These are phyloP conservation scores for Fusarium pilosicola DNA, from an alignment of 2,329 filamentous ascomycete genomes.

Conservation along the genomic window DNA sequence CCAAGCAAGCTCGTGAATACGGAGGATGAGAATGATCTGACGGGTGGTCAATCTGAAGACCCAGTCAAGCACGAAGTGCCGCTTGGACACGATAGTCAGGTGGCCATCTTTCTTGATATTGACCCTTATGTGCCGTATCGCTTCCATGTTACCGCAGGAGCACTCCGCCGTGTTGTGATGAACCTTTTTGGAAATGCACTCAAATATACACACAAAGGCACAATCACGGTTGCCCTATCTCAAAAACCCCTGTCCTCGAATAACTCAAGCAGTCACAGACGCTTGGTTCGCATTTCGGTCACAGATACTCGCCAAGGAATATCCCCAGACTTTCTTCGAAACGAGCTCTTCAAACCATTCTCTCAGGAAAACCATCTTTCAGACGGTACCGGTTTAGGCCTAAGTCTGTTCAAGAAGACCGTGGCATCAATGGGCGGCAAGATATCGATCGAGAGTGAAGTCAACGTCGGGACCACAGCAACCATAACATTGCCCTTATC, in stretches of 20 bases:
- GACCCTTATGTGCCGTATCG: constrained; percentile 59
- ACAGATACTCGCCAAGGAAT: constrained; percentile 75
- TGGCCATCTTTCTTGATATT: constrained; percentile 50
- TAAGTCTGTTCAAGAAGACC: constrained; percentile 71
- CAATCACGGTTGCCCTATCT: constrained; percentile 44
- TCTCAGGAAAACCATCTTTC: constrained; percentile 70
- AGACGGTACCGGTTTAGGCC: constrained; percentile 70
- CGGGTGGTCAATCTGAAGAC: not conserved
- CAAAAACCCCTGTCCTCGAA: constrained; percentile 25
- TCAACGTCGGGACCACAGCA: constrained; percentile 51
- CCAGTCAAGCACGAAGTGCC: constrained; percentile 5
- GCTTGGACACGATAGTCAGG: constrained; percentile 27
- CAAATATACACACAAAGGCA: constrained; percentile 63
- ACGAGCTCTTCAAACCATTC: constrained; percentile 72
- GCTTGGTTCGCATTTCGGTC: constrained; percentile 56
- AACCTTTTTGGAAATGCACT: constrained; percentile 71
- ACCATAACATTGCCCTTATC: constrained; percentile 47
- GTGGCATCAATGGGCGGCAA: constrained; percentile 68
- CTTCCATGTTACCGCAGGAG: constrained; percentile 65
- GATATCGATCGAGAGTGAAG: constrained; percentile 63
- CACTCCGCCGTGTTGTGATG: constrained; percentile 65
- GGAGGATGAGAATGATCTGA: not conserved
- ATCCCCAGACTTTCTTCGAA: constrained; percentile 68
- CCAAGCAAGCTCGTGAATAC: not conserved
- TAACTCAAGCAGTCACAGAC: not conserved